Percentiles rank a stretch among this genome's conserved stretches.
phyloP scores from a whole-genome alignment of 345 rosid species.

The Murraya koenigii region DNA sequence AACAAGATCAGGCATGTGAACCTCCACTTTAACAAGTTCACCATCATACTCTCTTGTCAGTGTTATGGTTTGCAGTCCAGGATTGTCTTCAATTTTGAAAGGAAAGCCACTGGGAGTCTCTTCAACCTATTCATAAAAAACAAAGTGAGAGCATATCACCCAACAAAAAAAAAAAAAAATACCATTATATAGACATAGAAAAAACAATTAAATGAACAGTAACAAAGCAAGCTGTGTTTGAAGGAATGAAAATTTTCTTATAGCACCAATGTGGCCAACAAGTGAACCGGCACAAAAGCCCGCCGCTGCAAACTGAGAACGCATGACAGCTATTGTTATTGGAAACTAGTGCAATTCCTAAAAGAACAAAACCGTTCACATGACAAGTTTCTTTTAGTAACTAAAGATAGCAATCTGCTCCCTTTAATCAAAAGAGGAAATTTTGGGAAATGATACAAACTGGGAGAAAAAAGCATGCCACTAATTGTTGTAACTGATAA shows the following conservation, averaged over 20 bases:
- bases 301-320: neutral
- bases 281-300: neutral
- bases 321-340: neutral
- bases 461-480: neutral
- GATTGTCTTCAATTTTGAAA: constrained; percentile 69
- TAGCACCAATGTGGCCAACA: neutral
- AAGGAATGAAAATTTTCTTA: neutral
- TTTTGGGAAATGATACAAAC: neutral
- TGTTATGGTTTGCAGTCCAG: constrained; percentile 55
- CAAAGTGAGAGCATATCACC: neutral
- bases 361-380: neutral
- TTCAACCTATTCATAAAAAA: constrained; percentile 40
- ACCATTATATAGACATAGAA: neutral
- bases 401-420: neutral
- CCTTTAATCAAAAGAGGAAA: neutral
- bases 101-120: constrained; percentile 67
- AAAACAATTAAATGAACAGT: neutral
- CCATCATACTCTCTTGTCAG: constrained; percentile 69
- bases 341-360: neutral
- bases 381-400: neutral
- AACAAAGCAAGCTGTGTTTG: neutral
- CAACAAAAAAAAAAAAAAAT: too few species aligned
- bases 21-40: constrained; percentile 67
- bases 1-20: constrained; percentile 87
- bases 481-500: neutral